Evolutionary conservation across 768 basidiomycete genomes (phyloP).

Genomic region (Dioszegia hungarica): DNA sequence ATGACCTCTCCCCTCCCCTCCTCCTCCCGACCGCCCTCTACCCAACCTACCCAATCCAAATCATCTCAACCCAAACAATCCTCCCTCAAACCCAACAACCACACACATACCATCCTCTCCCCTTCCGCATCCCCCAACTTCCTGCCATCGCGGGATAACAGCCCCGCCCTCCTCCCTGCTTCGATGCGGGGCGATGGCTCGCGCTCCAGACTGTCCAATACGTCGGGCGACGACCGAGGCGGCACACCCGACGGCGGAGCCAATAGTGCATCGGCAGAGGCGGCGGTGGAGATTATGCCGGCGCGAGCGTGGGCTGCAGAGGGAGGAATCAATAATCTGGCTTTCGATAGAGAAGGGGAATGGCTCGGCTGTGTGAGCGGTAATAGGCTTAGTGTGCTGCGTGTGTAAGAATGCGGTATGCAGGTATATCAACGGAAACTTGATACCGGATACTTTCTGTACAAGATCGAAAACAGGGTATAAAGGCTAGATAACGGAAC

Average conservation of each 20-base stretch:
- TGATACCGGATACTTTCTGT: too few species aligned
- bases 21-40: constrained; percentile 50
- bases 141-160: constrained; percentile 1
- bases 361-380: constrained; percentile 47
- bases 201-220: neutral
- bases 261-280: neutral
- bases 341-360: constrained; percentile 37
- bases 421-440: too few species aligned
- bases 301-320: constrained; percentile 35
- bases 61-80: neutral
- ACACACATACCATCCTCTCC: constrained; percentile 15
- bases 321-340: constrained; percentile 43
- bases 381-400: constrained; percentile 36
- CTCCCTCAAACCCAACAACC: constrained; percentile 20
- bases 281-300: constrained; percentile 29
- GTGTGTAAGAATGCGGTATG: constrained; percentile 18
- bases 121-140: constrained; percentile 13
- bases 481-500: neutral
- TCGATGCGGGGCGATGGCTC: neutral
- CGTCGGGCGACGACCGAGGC: neutral
- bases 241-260: neutral
- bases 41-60: constrained; percentile 7
- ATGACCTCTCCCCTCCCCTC: constrained; percentile 51
- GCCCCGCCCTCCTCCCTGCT: neutral
- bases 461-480: neutral